Base-by-base conservation (phyloP, 106 monocot genomes). In the Alisma plantagoaquatica region DNA sequence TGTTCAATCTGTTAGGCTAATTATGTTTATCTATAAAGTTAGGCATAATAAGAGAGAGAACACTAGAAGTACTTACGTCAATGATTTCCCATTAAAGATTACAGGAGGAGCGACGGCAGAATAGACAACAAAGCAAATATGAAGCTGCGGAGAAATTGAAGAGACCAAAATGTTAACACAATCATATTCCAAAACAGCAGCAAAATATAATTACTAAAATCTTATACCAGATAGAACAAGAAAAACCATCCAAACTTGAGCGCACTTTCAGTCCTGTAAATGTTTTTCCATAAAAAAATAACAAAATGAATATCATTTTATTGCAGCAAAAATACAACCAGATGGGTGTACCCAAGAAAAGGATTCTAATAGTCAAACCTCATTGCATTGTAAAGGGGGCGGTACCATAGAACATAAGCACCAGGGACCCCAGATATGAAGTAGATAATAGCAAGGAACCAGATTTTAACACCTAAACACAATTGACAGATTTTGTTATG, bases 191-290 rank as follows among this genome's bases (percentile, higher is more conserved):
- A 9, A 41, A 15, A 17, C 22, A 41, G 2, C 24, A 8, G 12
- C 2, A 31, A 21, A 55, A 33, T 7, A 21, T n/a, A n/a, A n/a
- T n/a, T n/a, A 10, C 29, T 21, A 33, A 8, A 33, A 3, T 20
- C 8, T 19, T 49, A 43, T 64, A 96, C 96, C 76, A 80, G 29
- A 60, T 96, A 96, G 61, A 81, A 73, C 29, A 96, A 32, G 69
- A 96, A 89, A 67, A 96, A 96, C 96, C 84, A 96, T 59, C 88
- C 74, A 66, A 96, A 96, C 48, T 79, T 96, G 62, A 96, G 56
- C 52, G 88, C 96, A 73, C 96, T 96, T 28, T 96, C 96, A 53
- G 88, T 89, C 76, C 92, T 86, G 46, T 22, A 82, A 75, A 29
- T n/a, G 27, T 46, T 17, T 45, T 5, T 3, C 18, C 10, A 29